Evolutionary conservation across 306 rosid genomes (phyloP).

Genomic region (Medicago arabica): DNA sequence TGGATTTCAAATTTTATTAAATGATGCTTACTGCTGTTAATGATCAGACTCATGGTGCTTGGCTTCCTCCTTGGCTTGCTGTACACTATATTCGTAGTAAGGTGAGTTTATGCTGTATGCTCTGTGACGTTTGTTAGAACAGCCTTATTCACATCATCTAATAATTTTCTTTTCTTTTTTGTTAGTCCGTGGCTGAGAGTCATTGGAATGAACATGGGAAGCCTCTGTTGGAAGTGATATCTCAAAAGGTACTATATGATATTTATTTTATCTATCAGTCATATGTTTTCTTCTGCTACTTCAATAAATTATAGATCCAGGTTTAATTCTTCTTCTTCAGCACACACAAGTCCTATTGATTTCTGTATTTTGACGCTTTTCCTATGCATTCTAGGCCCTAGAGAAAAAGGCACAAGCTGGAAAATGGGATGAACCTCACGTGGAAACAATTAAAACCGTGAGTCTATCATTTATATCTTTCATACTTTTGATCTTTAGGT

Average conservation of each 20-base stretch:
- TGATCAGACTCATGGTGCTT: constrained; percentile 79
- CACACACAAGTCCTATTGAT: constrained; percentile 17
- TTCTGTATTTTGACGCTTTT: constrained; percentile 38
- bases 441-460: constrained; percentile 78
- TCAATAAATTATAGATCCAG: constrained; percentile 15
- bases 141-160: constrained; percentile 38
- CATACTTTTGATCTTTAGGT: constrained; percentile 31
- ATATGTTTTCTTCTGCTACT: constrained; percentile 11
- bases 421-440: constrained; percentile 93
- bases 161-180: constrained; percentile 22
- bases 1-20: constrained; percentile 21
- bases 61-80: constrained; percentile 97
- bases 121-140: constrained; percentile 23
- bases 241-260: constrained; percentile 68
- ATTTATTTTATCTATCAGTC: constrained; percentile 37
- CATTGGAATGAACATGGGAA: constrained; percentile 83
- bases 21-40: constrained; percentile 44
- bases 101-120: constrained; percentile 54
- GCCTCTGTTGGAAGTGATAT: constrained; percentile 64
- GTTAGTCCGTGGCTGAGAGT: constrained; percentile 59
- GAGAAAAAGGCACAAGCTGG: constrained; percentile 77
- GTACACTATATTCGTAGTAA: constrained; percentile 58
- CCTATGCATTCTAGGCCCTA: constrained; percentile 57
- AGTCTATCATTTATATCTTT: constrained; percentile 45
- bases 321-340: constrained; percentile 29